Conservation (phyloP, 2,329 filamentous ascomycete species). For the Cercospora berteroae region DNA sequence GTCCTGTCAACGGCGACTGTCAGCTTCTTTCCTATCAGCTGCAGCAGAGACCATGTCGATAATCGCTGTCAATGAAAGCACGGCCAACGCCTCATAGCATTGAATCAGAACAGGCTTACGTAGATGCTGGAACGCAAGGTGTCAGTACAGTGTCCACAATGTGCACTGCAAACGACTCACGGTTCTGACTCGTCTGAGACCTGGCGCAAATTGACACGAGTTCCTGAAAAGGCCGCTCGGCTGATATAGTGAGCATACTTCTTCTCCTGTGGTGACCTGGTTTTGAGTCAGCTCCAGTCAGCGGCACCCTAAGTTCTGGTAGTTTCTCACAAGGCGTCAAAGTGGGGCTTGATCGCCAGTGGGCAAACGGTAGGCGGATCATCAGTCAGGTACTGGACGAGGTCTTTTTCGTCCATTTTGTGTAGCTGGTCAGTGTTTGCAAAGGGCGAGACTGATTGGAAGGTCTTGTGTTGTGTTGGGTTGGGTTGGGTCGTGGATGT, state of each 20-base stretch:
- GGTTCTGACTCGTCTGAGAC: conserved; percentile 51
- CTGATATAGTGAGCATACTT: conserved; percentile 88
- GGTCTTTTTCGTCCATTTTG: conserved; percentile 44
- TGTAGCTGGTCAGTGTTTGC: neutral
- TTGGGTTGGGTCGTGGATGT: neutral
- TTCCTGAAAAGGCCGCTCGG: conserved; percentile 53
- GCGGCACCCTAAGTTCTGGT: neutral
- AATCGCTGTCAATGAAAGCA: neutral
- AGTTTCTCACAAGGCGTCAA: conserved; percentile 60
- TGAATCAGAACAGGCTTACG: neutral
- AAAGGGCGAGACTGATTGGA: neutral
- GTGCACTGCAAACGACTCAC: neutral
- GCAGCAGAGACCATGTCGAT: neutral
- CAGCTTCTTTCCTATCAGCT: neutral
- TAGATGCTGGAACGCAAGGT: neutral
- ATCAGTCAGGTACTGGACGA: conserved; percentile 81
- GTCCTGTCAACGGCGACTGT: conserved; percentile 47
- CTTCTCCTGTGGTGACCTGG: conserved; percentile 58
- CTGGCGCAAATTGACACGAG: conserved; percentile 54
- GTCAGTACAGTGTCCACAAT: neutral
- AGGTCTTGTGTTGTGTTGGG: neutral
- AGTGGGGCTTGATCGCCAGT: conserved; percentile 89
- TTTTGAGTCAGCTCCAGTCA: neutral
- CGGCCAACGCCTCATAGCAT: neutral
- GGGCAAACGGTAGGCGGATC: conserved; percentile 83